Evolutionary conservation across 1,139 yeast species (phyloP).

Genomic region (Saccharomyces hybrid): DNA sequence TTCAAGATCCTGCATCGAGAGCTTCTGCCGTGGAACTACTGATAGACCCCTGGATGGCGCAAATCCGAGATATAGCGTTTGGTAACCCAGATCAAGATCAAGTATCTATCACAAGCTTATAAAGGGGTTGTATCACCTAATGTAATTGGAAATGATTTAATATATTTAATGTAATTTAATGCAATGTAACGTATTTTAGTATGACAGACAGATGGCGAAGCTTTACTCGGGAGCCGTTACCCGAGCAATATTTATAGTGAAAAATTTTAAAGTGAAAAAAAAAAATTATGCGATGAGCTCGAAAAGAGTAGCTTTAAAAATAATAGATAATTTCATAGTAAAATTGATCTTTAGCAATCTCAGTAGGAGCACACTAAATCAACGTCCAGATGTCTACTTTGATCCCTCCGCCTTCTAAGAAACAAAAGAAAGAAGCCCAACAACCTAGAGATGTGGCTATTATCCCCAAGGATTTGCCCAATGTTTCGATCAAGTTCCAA

Average conservation of each 20-base stretch:
- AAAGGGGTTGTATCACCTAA: background rate
- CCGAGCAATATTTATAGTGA: background rate
- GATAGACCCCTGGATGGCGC: constrained; percentile 83
- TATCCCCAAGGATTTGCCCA: constrained; percentile 73
- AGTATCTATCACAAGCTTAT: constrained; percentile 1
- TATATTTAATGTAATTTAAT: background rate
- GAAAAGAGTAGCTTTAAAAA: background rate
- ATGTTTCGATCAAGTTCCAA: constrained; percentile 81
- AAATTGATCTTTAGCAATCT: background rate
- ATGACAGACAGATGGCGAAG: background rate
- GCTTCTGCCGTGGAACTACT: constrained; percentile 79
- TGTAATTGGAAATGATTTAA: background rate
- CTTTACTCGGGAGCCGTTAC: background rate
- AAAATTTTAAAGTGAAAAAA: background rate
- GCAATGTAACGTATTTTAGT: background rate
- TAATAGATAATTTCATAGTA: background rate
- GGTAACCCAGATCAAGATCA: constrained; percentile 29
- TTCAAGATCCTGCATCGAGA: constrained; percentile 72
- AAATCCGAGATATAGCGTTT: constrained; percentile 64
- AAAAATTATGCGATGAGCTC: background rate
- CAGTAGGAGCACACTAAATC: background rate
- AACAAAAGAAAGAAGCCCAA: constrained; percentile 79
- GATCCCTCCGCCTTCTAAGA: constrained; percentile 88
- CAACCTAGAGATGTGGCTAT: constrained; percentile 66
- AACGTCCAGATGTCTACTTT: constrained; percentile 68